These are phyloP conservation scores for Davidsoniella eucalypti DNA, from an alignment of 2,329 filamentous ascomycete genomes.

Conservation along the genomic window DNA sequence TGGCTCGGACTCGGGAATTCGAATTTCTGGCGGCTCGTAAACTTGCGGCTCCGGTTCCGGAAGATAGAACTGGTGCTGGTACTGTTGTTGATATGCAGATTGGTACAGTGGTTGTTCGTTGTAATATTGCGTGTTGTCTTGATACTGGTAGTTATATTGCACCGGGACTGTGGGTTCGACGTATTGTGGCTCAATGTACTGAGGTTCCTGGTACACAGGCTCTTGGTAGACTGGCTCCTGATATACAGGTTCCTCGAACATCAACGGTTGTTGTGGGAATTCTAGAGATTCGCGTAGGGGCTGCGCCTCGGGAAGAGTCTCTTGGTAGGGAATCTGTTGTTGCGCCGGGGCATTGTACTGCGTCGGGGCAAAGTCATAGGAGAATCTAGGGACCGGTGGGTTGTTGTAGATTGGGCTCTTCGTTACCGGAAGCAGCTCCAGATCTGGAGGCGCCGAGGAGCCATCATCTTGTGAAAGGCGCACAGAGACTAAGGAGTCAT, in stretches of 20 bases:
- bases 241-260: neutral
- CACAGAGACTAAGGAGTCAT: conserved; percentile 1
- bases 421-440: neutral
- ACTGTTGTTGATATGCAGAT: neutral
- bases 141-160: neutral
- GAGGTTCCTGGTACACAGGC: neutral
- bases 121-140: neutral
- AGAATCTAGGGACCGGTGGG: neutral
- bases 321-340: neutral
- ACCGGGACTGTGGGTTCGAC: neutral
- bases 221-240: conserved; percentile 2
- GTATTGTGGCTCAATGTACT: conserved; percentile 2
- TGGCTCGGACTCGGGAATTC: too few species aligned
- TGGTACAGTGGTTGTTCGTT: neutral
- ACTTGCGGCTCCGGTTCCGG: neutral
- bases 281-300: neutral
- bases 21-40: neutral
- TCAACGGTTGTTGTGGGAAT: neutral
- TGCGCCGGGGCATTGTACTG: conserved; percentile 1
- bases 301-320: neutral
- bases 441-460: neutral
- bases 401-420: conserved; percentile 7
- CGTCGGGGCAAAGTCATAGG: neutral
- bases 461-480: conserved; percentile 3
- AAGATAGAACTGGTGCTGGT: neutral